Conservation (phyloP, 2,329 filamentous ascomycete genomes). For the Tothia fuscella region DNA sequence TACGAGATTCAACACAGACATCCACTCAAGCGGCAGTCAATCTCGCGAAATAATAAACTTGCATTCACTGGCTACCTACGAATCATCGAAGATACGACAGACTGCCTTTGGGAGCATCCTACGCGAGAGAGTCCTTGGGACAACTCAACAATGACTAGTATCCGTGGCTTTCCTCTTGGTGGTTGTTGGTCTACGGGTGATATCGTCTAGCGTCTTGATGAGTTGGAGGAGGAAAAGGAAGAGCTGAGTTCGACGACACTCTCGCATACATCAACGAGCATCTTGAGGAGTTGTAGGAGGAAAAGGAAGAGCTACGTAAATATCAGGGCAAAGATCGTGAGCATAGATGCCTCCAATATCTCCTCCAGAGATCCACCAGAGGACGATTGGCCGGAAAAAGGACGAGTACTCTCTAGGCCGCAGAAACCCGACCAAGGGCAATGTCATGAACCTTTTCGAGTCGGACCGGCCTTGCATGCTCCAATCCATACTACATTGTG, state of each 20-base stretch:
- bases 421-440: conserved; percentile 87
- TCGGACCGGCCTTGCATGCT: conserved; percentile 92
- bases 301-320: conserved; percentile 87
- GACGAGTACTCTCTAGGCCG: conserved; percentile 97
- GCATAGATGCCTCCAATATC: conserved; percentile 83
- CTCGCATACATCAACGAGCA: conserved; percentile 87
- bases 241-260: conserved; percentile 85
- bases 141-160: conserved; percentile 44
- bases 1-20: conserved; percentile 46
- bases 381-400: conserved; percentile 94
- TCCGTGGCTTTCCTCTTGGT: too few species aligned
- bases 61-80: conserved; percentile 51
- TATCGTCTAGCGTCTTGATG: too few species aligned
- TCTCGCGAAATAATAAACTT: conserved; percentile 49
- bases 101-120: conserved; percentile 48
- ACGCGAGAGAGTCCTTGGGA: conserved; percentile 45
- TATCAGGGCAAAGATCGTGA: conserved; percentile 95
- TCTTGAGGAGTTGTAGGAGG: conserved; percentile 80
- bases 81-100: conserved; percentile 47
- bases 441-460: conserved; percentile 91
- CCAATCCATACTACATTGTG: conserved; percentile 98
- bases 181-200: too few species aligned
- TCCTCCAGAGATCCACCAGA: conserved; percentile 83
- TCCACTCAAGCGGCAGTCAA: conserved; percentile 44
- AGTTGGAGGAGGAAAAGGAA: too few species aligned